phyloP scores from a whole-genome alignment of 768 basidiomycete species.

The Amanita rimosa region DNA sequence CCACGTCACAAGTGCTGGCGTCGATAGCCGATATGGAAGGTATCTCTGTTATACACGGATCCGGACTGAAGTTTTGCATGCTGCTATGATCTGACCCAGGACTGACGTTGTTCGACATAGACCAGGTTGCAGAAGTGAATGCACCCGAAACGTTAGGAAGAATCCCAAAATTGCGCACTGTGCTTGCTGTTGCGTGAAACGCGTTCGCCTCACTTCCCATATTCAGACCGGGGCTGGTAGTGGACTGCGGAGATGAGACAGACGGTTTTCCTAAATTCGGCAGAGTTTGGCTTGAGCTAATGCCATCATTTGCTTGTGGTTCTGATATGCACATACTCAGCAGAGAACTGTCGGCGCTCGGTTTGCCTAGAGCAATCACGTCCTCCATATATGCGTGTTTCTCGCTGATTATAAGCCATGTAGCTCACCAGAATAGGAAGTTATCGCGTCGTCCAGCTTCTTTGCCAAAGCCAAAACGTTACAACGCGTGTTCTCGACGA shows the following conservation, averaged over 20 bases:
- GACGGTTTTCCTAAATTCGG: not conserved
- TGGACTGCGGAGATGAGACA: not conserved
- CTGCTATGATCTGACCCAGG: not conserved
- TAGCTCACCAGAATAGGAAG: not conserved
- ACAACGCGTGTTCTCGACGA: not conserved
- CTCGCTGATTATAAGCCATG: not conserved
- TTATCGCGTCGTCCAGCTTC: not conserved
- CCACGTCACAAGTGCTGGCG: not conserved
- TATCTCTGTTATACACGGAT: no score
- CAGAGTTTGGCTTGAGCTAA: not conserved
- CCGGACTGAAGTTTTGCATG: not conserved
- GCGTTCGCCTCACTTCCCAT: not conserved
- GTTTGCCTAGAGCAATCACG: not conserved
- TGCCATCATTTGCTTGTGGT: not conserved
- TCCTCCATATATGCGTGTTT: not conserved
- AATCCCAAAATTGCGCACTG: not conserved
- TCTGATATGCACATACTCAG: not conserved
- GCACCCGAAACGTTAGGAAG: not conserved
- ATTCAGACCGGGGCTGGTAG: not conserved
- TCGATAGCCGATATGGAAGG: not conserved
- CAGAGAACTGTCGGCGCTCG: not conserved
- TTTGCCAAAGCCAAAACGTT: not conserved
- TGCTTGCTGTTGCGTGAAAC: not conserved
- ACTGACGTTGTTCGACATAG: not conserved
- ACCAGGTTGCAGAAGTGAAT: not conserved